Base-by-base conservation (phyloP, 345 rosid genomes). In the Physaria fendleri region DNA sequence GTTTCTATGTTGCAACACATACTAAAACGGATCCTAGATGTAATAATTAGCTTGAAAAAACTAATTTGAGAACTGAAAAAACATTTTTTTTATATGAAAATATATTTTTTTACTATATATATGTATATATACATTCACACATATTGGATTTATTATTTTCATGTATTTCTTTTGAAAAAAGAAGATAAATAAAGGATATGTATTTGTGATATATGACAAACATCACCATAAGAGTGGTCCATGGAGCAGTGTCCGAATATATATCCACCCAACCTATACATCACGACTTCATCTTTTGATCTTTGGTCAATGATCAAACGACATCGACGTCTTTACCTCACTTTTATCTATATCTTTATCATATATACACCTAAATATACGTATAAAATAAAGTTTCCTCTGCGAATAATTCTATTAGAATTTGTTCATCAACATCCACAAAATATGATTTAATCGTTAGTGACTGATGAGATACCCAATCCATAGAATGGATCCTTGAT, bases 241-340 rank as follows among this genome's bases (percentile, higher is more conserved):
- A 54, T 68, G 61, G 61, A 68, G 68, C 56, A 68, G 28, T 62
- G 68, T 62, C 73, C 57, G 73, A 61, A 69, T 61, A 68, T 61
- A 68, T 28, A 62, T 62, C 73, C 67, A 60, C 73, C 30, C 54
- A 68, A 67, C 45, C n/a, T n/a, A 44, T 25, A 52, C 22, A 68
- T 68, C 56, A 68, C 67, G 42, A 52, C 27, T 68, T 25, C 16
- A 60, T 41, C 62, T 60, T 68, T 61, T 44, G 62, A 37, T 53
- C 50, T 69, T 69, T 69, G 73, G 73, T 69, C 73, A 69, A 29
- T 69, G 68, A 61, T 61, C 59, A 59, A 59, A 43, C 28, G 46
- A 51, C 67, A 52, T 61, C 29, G 50, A 1, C 41, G 28, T 28
- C 46, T 7, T 28, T 41, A 59, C 56, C 55, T 49, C 65, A 49